Percentiles rank a stretch among this genome's conserved stretches.
These are phyloP conservation scores for Mycosphaerella sp. DNA, from an alignment of 2,329 filamentous ascomycete species.

Conservation along the genomic window DNA sequence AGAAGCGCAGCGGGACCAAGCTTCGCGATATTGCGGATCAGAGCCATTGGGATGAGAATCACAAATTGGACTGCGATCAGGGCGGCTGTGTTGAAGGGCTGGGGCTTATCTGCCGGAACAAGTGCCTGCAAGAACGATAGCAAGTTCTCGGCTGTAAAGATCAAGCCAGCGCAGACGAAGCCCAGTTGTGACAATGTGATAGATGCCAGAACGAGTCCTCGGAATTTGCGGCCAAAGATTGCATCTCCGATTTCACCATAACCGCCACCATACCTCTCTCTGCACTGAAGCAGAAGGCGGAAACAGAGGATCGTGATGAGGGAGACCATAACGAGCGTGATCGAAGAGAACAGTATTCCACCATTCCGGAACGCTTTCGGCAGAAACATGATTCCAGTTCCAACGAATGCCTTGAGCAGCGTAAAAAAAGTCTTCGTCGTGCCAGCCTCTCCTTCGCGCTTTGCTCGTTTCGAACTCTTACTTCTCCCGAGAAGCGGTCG, in stretches of 20 bases:
- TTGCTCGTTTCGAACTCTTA: conserved; percentile 45
- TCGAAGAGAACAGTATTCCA: conserved; percentile 66
- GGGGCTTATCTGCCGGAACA: conserved; percentile 36
- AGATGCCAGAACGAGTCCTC: conserved; percentile 60
- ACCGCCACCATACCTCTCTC: conserved; percentile 55
- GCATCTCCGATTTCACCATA: conserved; percentile 68
- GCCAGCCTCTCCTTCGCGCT: conserved; percentile 55
- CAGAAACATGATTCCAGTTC: conserved; percentile 75
- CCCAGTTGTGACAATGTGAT: conserved; percentile 70
- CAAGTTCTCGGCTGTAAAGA: conserved; percentile 71
- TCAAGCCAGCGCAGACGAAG: conserved; percentile 71
- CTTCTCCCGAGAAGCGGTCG: conserved; percentile 56
- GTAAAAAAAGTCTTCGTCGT: conserved; percentile 73
- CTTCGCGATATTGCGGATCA: conserved; percentile 70
- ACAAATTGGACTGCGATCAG: conserved; percentile 63
- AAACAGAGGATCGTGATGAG: conserved; percentile 65
- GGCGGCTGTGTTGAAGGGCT: conserved; percentile 49
- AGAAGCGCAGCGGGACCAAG: conserved; percentile 63
- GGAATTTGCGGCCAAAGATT: conserved; percentile 58
- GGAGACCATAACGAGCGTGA: conserved; percentile 61
- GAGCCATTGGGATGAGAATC: conserved; percentile 59
- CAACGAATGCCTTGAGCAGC: conserved; percentile 70
- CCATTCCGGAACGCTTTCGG: conserved; percentile 75
- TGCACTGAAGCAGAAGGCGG: conserved; percentile 63
- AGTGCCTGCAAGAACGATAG: conserved; percentile 62